These are phyloP conservation scores for Talaromyces sp. DNA, from an alignment of 2,329 filamentous ascomycete species.

Conservation along the genomic window DNA sequence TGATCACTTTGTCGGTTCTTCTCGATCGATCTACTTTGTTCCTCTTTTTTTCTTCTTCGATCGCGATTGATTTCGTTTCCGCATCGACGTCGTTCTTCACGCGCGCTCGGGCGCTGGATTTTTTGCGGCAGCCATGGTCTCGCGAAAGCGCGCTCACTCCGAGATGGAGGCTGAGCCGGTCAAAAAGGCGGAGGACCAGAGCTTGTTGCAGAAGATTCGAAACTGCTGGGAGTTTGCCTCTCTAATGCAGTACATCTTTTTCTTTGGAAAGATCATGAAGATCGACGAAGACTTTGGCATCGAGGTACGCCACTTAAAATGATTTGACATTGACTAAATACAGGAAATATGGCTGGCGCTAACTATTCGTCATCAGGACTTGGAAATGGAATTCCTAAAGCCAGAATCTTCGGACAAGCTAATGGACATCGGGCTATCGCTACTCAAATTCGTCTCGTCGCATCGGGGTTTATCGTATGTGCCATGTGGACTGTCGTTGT, in stretches of 20 bases:
- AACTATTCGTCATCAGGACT: slow-evolving; percentile 54
- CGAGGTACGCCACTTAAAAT: slow-evolving; percentile 57
- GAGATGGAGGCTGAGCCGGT: slow-evolving; percentile 45
- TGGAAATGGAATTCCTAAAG: slow-evolving; percentile 84
- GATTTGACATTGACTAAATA: not conserved
- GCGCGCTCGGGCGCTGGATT: slow-evolving; percentile 6
- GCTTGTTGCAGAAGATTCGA: slow-evolving; percentile 62
- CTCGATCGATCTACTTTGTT: slow-evolving; percentile 6
- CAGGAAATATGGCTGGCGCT: not conserved
- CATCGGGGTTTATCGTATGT: slow-evolving; percentile 86
- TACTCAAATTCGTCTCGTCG: slow-evolving; percentile 90
- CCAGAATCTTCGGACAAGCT: slow-evolving; percentile 66
- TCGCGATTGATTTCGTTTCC: slow-evolving; percentile 9
- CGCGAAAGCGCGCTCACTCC: slow-evolving; percentile 52
- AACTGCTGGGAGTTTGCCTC: slow-evolving; percentile 97
- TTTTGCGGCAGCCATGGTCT: slow-evolving; percentile 41
- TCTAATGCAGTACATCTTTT: slow-evolving; percentile 85
- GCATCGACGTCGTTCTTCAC: slow-evolving; percentile 4
- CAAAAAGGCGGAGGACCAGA: slow-evolving; percentile 27
- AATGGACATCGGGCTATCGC: slow-evolving; percentile 72
- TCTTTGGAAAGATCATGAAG: slow-evolving; percentile 85
- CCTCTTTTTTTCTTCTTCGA: slow-evolving; percentile 4
- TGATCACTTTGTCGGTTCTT: not conserved
- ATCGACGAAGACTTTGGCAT: slow-evolving; percentile 84
- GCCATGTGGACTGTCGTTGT: not conserved